These are phyloP conservation scores for Rhododendron simsii DNA, from an alignment of 148 eudicot species.

Conservation along the genomic window DNA sequence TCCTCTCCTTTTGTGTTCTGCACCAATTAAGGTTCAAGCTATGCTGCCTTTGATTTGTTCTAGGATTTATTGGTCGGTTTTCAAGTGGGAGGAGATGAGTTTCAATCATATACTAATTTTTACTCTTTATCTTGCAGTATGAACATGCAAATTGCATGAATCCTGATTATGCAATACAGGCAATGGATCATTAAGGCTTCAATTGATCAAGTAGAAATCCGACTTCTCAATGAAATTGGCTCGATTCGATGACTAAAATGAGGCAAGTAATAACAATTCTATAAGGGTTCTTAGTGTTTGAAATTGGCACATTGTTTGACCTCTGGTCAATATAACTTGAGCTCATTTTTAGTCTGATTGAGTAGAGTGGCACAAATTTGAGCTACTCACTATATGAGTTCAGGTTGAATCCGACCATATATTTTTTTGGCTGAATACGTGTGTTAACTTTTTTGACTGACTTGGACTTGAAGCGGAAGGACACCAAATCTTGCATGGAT, in stretches of 20 bases:
- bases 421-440: no score
- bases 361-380: no score
- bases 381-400: no score
- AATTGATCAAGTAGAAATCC: constrained; percentile 77
- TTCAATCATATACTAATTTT: neutral
- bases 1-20: no score
- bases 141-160: constrained; percentile 69
- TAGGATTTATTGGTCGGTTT: neutral
- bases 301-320: neutral
- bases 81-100: neutral
- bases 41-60: neutral
- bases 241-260: constrained; percentile 34
- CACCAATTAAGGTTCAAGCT: no score
- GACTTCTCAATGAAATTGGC: constrained; percentile 37
- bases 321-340: no score
- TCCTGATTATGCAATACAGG: constrained; percentile 51
- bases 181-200: constrained; percentile 63
- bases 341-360: no score
- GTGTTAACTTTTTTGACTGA: no score
- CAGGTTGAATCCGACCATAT: no score
- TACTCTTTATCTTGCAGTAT: constrained; percentile 40
- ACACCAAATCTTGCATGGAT: no score
- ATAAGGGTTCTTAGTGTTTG: neutral
- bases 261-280: constrained; percentile 43
- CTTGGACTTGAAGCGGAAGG: no score